A percentile compares a stretch with the other conserved stretches of the same genome.
Evolutionary conservation across 306 rosid species (phyloP).

Genomic region (Dalbergia cultrata): DNA sequence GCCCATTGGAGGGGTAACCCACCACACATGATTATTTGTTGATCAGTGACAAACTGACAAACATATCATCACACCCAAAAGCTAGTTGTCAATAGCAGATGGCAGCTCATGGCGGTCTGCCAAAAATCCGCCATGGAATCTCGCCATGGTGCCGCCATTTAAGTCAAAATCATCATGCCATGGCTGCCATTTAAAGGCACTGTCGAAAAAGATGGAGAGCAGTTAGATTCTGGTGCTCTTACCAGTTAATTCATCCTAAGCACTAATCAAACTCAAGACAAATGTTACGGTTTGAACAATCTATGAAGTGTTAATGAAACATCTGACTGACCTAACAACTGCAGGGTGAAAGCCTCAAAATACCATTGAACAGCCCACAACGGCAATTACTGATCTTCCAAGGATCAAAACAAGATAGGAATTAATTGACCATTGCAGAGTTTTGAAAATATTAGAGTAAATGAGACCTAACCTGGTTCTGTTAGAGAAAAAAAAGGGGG

Average conservation of each 20-base stretch:
- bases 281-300: background rate
- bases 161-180: too few species aligned
- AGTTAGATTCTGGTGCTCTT: conserved; percentile 8
- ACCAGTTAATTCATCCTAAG: background rate
- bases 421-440: conserved; percentile 23
- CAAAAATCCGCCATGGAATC: too few species aligned
- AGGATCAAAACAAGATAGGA: conserved; percentile 3
- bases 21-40: conserved; percentile 23
- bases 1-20: background rate
- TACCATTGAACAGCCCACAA: background rate
- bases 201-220: background rate
- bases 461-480: background rate
- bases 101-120: too few species aligned
- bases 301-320: conserved; percentile 2
- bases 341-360: conserved; percentile 8
- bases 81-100: too few species aligned
- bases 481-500: background rate
- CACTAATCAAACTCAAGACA: background rate
- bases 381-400: conserved; percentile 29
- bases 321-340: background rate
- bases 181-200: too few species aligned
- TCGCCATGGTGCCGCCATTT: too few species aligned
- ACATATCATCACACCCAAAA: background rate
- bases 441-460: conserved; percentile 22
- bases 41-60: background rate